Percentiles rank a stretch among this genome's conserved stretches.
These are phyloP conservation scores for Terfezia claveryi DNA, from an alignment of 495 filamentous ascomycete genomes.

Conservation along the genomic window DNA sequence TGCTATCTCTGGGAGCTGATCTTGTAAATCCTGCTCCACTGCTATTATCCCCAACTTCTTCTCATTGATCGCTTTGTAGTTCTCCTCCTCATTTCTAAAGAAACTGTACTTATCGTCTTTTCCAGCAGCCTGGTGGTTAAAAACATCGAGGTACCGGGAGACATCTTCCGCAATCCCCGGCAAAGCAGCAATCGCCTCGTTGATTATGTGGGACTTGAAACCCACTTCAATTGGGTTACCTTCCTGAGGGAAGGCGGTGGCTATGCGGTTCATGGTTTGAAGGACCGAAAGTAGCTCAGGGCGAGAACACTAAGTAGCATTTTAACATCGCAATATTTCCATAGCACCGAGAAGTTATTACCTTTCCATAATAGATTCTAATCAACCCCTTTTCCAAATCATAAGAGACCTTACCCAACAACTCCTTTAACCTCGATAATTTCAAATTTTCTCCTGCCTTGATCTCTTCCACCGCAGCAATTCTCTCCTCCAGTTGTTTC, in stretches of 20 bases:
- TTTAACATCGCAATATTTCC: slow-evolving; percentile 10
- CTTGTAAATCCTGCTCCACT: slow-evolving; percentile 68
- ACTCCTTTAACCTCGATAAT: slow-evolving; percentile 46
- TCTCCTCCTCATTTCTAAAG: slow-evolving; percentile 63
- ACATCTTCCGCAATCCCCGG: slow-evolving; percentile 55
- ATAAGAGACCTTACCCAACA: slow-evolving; percentile 48
- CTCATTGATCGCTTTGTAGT: slow-evolving; percentile 35
- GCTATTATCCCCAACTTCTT: slow-evolving; percentile 81
- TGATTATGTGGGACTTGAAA: slow-evolving; percentile 50
- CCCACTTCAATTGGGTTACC: slow-evolving; percentile 43
- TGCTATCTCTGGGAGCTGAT: slow-evolving; percentile 48
- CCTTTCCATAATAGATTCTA: slow-evolving; percentile 86
- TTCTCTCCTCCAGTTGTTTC: slow-evolving; percentile 52
- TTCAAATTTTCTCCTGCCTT: slow-evolving; percentile 39
- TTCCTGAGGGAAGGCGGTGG: slow-evolving; percentile 46
- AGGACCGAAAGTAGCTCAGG: slow-evolving; percentile 71
- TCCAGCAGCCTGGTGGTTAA: slow-evolving; percentile 65
- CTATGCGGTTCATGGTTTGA: slow-evolving; percentile 63
- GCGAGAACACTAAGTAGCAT: slow-evolving; percentile 43
- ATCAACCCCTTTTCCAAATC: slow-evolving; percentile 86
- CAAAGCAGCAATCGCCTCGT: slow-evolving; percentile 48
- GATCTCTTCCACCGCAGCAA: slow-evolving; percentile 75
- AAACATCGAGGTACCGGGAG: slow-evolving; percentile 51
- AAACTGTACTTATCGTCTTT: slow-evolving; percentile 85
- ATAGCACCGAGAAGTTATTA: slow-evolving; percentile 7